These are phyloP conservation scores for Limnanthes douglasii DNA, from an alignment of 345 rosid species.

Conservation along the genomic window DNA sequence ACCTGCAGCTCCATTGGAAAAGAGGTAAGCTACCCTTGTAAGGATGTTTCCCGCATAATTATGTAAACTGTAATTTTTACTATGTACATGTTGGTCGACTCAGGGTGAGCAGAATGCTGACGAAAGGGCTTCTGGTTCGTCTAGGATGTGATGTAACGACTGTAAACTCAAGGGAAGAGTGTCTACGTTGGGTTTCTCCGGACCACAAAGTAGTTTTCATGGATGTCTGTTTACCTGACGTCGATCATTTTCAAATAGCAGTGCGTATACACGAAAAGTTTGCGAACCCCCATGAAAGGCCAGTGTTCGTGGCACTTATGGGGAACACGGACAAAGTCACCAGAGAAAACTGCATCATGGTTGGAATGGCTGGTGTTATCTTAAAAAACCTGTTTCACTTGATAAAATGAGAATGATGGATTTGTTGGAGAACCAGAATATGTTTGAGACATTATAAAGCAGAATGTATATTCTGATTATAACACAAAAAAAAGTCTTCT, in stretches of 20 bases:
- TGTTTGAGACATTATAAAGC: no score
- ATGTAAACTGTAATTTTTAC: neutral
- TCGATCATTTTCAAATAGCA: constrained; percentile 50
- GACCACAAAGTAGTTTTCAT: constrained; percentile 79
- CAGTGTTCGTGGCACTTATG: constrained; percentile 69
- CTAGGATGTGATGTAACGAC: constrained; percentile 81
- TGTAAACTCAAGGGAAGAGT: constrained; percentile 61
- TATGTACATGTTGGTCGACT: no score
- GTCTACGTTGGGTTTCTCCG: constrained; percentile 37
- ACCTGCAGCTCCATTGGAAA: no score
- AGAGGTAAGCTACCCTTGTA: no score
- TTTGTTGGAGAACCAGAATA: no score
- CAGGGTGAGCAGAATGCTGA: constrained; percentile 85
- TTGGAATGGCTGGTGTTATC: constrained; percentile 66
- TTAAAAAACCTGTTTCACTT: constrained; percentile 67
- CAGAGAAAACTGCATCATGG: constrained; percentile 73
- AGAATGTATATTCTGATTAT: constrained; percentile 22
- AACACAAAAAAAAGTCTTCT: no score
- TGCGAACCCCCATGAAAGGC: constrained; percentile 53
- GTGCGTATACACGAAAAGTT: constrained; percentile 45
- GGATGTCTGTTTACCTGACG: constrained; percentile 47
- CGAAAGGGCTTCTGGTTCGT: constrained; percentile 68
- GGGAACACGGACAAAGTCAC: constrained; percentile 56
- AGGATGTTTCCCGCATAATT: neutral
- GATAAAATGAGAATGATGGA: constrained; percentile 87